phyloP scores from a whole-genome alignment of 2,329 filamentous ascomycete species.

The Colletotrichum endophyticum region DNA sequence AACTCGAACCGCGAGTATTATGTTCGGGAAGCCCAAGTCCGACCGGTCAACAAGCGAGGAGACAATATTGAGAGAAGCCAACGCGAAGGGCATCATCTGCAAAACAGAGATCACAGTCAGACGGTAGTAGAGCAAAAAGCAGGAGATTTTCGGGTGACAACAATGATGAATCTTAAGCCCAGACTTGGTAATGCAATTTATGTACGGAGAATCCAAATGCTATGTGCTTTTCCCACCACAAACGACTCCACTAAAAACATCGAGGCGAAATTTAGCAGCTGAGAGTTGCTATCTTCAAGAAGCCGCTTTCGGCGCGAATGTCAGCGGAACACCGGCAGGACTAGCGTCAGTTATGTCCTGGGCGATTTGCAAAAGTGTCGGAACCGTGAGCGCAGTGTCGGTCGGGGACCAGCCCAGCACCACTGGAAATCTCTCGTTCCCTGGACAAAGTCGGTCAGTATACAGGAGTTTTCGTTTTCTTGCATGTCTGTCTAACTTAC shows the following conservation, averaged over 20 bases:
- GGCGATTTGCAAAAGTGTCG: neutral
- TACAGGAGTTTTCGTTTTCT: neutral
- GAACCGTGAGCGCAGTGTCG: neutral
- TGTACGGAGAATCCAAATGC: neutral
- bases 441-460: neutral
- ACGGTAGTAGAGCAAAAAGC: neutral
- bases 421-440: slow-evolving; percentile 9
- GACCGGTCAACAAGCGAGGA: neutral
- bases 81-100: neutral
- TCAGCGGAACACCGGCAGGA: neutral
- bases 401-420: slow-evolving; percentile 3
- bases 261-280: too few relatives aligned
- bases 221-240: neutral
- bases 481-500: slow-evolving; percentile 29
- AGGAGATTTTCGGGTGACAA: accelerated
- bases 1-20: neutral
- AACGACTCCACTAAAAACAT: too few relatives aligned
- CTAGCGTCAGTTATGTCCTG: neutral
- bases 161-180: neutral
- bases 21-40: neutral
- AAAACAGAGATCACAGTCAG: neutral
- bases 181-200: neutral
- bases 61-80: neutral
- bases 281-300: neutral
- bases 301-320: neutral